These are phyloP conservation scores for Geotrichum aggregatum DNA, from an alignment of 1,139 yeast genomes.

Conservation along the genomic window DNA sequence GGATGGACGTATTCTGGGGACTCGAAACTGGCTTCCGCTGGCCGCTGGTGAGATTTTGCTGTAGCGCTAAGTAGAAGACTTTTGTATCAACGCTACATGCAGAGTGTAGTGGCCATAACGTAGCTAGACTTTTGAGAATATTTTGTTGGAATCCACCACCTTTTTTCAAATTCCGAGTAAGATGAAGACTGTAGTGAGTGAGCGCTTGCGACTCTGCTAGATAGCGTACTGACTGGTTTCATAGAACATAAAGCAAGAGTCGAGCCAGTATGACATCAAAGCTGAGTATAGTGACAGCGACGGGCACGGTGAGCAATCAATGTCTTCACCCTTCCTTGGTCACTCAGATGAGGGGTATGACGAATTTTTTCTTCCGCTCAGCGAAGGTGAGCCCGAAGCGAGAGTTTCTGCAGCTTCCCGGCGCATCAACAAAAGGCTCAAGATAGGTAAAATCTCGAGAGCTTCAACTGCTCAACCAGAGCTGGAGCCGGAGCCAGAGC, in stretches of 20 bases:
- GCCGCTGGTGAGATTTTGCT: constrained; percentile 9
- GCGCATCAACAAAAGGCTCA: too few relatives aligned
- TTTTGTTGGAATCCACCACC: background rate
- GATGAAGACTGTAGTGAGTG: background rate
- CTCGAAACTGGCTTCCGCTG: constrained; percentile 17
- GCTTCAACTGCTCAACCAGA: too few relatives aligned
- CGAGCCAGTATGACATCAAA: background rate
- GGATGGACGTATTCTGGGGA: constrained; percentile 93
- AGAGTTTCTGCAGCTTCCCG: too few relatives aligned
- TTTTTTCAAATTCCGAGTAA: background rate
- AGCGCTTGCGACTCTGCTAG: too few relatives aligned
- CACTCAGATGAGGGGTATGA: background rate
- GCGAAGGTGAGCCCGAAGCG: background rate
- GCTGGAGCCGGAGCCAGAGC: too few relatives aligned
- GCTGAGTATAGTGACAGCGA: background rate
- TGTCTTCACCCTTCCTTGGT: background rate
- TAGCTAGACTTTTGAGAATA: background rate
- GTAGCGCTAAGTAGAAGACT: background rate
- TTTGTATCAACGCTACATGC: background rate
- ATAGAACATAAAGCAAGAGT: constrained; percentile 5
- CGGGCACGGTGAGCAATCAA: background rate
- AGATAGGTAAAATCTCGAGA: too few relatives aligned
- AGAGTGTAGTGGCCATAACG: background rate
- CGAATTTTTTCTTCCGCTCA: background rate
- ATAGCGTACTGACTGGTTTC: background rate